Evolutionary conservation across 83 land plant genomes (phyloP).

Genomic region (Diphasiastrum complanatum): DNA sequence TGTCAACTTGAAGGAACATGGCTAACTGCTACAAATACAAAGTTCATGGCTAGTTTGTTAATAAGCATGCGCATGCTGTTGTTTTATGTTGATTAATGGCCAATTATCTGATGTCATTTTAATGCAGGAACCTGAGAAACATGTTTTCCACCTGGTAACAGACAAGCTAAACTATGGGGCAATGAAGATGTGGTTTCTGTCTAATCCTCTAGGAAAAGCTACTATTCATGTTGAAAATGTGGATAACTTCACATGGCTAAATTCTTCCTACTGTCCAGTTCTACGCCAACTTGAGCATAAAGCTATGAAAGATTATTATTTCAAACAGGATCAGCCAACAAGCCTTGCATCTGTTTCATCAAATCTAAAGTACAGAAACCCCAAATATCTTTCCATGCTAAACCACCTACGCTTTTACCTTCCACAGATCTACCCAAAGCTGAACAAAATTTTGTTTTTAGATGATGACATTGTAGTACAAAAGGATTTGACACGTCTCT

Average conservation of each 20-base stretch:
- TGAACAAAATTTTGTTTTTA: conserved; percentile 53
- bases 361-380: conserved; percentile 60
- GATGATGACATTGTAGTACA: conserved; percentile 74
- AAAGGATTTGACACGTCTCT: conserved; percentile 51
- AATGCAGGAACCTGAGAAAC: conserved; percentile 60
- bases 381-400: conserved; percentile 63
- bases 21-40: no score
- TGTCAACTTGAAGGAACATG: no score
- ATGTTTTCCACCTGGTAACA: conserved; percentile 64
- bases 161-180: conserved; percentile 65
- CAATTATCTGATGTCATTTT: not conserved
- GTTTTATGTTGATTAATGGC: not conserved
- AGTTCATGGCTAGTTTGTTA: not conserved
- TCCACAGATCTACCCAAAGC: conserved; percentile 56
- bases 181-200: conserved; percentile 69
- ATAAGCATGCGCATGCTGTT: not conserved
- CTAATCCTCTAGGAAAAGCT: conserved; percentile 58
- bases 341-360: conserved; percentile 49
- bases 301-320: conserved; percentile 60
- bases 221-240: conserved; percentile 61
- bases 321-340: conserved; percentile 48
- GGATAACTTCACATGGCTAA: conserved; percentile 60
- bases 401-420: conserved; percentile 66
- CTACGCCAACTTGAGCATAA: conserved; percentile 55
- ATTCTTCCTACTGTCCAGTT: conserved; percentile 61